These are phyloP conservation scores for Phaffomyces antillensis DNA, from an alignment of 805 yeast species.

Conservation along the genomic window DNA sequence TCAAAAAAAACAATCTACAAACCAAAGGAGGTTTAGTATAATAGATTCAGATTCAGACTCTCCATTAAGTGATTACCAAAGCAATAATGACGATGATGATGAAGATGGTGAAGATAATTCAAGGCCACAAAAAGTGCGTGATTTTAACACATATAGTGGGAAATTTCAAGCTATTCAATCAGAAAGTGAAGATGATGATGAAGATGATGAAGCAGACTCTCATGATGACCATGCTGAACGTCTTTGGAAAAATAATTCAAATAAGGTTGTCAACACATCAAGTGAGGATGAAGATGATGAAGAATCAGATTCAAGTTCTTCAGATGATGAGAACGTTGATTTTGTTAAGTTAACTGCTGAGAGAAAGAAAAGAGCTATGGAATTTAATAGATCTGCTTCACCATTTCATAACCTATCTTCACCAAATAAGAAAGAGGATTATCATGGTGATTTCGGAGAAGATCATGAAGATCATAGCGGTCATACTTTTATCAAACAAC, in stretches of 20 bases:
- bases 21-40: slow-evolving; percentile 36
- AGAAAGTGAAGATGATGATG: slow-evolving; percentile 23
- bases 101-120: slow-evolving; percentile 14
- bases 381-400: slow-evolving; percentile 28
- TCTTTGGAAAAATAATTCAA: slow-evolving; percentile 21
- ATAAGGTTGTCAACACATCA: slow-evolving; percentile 24
- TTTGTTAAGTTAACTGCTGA: slow-evolving; percentile 67
- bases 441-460: too few relatives aligned
- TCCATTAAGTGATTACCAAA: slow-evolving; percentile 31
- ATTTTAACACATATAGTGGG: slow-evolving; percentile 3
- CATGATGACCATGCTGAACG: not conserved
- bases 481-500: slow-evolving; percentile 6
- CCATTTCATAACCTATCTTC: slow-evolving; percentile 19
- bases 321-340: slow-evolving; percentile 65
- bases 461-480: too few relatives aligned
- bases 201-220: slow-evolving; percentile 19
- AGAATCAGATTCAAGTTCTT: slow-evolving; percentile 38
- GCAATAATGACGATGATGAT: slow-evolving; percentile 22
- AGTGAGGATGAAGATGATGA: slow-evolving; percentile 30
- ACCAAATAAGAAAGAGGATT: slow-evolving; percentile 7
- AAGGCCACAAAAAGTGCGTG: not conserved
- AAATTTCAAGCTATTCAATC: slow-evolving; percentile 30
- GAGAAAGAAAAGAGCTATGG: slow-evolving; percentile 49
- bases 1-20: slow-evolving; percentile 7
- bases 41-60: slow-evolving; percentile 35